These are phyloP conservation scores for Thymus quinquecostatus DNA, from an alignment of 257 asterid genomes.

Conservation along the genomic window DNA sequence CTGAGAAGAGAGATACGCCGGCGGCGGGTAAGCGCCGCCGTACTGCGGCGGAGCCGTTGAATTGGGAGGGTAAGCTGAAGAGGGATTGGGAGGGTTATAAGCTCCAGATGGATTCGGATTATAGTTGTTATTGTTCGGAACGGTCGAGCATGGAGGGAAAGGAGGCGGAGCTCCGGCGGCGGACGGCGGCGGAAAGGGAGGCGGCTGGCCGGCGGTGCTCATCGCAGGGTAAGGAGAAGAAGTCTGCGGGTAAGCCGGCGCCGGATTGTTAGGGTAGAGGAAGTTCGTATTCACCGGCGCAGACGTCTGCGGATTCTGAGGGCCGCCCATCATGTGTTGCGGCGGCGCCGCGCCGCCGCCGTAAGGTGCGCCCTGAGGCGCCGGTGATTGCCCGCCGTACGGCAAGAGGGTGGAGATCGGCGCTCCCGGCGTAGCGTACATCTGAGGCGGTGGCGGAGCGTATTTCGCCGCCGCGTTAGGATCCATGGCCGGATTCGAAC, in stretches of 20 bases:
- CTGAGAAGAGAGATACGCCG: background rate
- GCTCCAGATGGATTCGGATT: background rate
- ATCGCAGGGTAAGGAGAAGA: conserved; percentile 35
- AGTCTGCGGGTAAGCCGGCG: conserved; percentile 29
- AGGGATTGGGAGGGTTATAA: conserved; percentile 18
- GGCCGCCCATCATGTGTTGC: background rate
- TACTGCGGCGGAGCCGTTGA: conserved; percentile 21
- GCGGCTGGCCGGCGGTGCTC: conserved; percentile 35
- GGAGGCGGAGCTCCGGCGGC: conserved; percentile 22
- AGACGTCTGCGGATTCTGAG: background rate
- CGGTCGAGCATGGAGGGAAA: conserved; percentile 23
- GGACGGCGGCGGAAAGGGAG: conserved; percentile 42
- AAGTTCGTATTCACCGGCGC: conserved; percentile 30
- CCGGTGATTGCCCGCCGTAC: conserved; percentile 36
- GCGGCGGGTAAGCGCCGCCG: conserved; percentile 35
- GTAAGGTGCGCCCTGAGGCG: background rate
- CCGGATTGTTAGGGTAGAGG: conserved; percentile 34
- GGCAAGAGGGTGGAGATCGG: conserved; percentile 51
- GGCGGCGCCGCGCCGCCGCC: conserved; percentile 2
- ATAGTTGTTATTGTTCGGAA: background rate
- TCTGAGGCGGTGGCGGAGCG: conserved; percentile 33
- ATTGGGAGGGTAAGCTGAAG: conserved; percentile 30
- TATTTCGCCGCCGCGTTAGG: conserved; percentile 27
- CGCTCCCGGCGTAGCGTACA: conserved; percentile 45
- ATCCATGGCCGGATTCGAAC: conserved; percentile 19